phyloP scores from a whole-genome alignment of 495 filamentous ascomycete species.

The Saxophila tyrrhenica region DNA sequence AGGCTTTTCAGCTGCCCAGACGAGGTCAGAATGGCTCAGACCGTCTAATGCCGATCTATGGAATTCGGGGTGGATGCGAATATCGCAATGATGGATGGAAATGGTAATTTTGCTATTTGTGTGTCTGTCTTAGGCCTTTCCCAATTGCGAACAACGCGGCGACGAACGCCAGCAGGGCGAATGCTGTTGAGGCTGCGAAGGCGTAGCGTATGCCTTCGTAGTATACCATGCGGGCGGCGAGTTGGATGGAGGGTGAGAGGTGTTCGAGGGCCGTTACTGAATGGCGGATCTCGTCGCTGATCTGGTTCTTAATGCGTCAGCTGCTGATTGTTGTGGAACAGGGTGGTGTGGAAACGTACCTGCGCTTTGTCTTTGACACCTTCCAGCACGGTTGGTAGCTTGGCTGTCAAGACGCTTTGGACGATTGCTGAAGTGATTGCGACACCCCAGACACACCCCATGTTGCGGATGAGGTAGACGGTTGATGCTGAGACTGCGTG shows the following conservation, averaged over 20 bases:
- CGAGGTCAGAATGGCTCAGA: too few relatives aligned
- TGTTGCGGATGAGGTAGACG: neutral
- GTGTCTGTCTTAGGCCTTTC: neutral
- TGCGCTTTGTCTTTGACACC: neutral
- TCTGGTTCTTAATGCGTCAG: too few relatives aligned
- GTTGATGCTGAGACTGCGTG: neutral
- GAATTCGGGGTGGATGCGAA: too few relatives aligned
- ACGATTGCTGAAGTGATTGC: conserved; percentile 1
- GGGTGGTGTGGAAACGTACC: too few relatives aligned
- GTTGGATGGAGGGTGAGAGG: neutral
- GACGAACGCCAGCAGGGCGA: neutral
- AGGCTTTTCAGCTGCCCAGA: too few relatives aligned
- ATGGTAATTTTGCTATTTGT: neutral
- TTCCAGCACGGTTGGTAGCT: neutral
- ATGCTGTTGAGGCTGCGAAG: neutral
- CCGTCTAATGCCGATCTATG: too few relatives aligned
- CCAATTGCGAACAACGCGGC: neutral
- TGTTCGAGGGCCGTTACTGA: neutral
- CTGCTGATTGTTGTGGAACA: too few relatives aligned
- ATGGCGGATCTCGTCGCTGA: neutral
- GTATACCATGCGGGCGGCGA: neutral
- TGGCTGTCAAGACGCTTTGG: neutral
- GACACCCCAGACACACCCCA: neutral
- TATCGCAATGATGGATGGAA: too few relatives aligned
- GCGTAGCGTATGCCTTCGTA: neutral